Percentiles rank a stretch among this genome's conserved stretches.
phyloP scores from a whole-genome alignment of 2,329 filamentous ascomycete species.

The Boeremia exigua region DNA sequence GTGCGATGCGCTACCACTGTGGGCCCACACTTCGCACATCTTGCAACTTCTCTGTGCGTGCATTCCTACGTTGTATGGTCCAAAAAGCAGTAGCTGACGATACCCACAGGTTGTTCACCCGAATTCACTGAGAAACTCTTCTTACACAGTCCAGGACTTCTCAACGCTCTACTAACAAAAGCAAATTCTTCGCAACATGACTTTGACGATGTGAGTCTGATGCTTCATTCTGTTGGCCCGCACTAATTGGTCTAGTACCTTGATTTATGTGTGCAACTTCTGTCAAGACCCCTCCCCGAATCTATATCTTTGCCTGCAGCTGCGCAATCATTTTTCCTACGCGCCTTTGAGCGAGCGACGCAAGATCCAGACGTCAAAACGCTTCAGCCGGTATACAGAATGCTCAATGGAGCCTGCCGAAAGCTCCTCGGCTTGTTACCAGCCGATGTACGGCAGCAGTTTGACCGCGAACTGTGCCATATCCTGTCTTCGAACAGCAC shows the following conservation, averaged over 20 bases:
- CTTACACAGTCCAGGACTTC: slow-evolving; percentile 35
- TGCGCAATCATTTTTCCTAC: slow-evolving; percentile 44
- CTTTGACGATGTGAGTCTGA: slow-evolving; percentile 39
- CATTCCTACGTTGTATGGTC: slow-evolving; percentile 11
- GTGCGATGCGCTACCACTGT: slow-evolving; percentile 58
- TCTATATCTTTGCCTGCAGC: slow-evolving; percentile 39
- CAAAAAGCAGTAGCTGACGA: background rate
- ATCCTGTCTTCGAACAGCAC: slow-evolving; percentile 34
- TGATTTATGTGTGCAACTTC: slow-evolving; percentile 40
- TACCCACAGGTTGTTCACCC: slow-evolving; percentile 32
- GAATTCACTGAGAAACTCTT: slow-evolving; percentile 43
- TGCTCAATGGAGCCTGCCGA: slow-evolving; percentile 47
- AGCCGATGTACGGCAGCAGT: slow-evolving; percentile 24
- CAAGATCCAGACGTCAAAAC: slow-evolving; percentile 30
- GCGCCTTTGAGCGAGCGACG: slow-evolving; percentile 37
- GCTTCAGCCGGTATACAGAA: slow-evolving; percentile 38
- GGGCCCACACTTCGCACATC: slow-evolving; percentile 58
- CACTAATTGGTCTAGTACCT: slow-evolving; percentile 25
- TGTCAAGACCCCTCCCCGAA: slow-evolving; percentile 41
- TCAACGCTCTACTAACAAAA: slow-evolving; percentile 43
- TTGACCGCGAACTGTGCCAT: slow-evolving; percentile 37
- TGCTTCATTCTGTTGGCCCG: too few relatives aligned
- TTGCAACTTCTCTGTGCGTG: slow-evolving; percentile 57
- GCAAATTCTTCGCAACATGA: slow-evolving; percentile 37
- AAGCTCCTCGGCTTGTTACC: slow-evolving; percentile 36